Percentiles rank a stretch among this genome's conserved stretches.
These are phyloP conservation scores for Oryza glumipatula DNA, from an alignment of 176 grass and related monocot genomes.

Conservation along the genomic window DNA sequence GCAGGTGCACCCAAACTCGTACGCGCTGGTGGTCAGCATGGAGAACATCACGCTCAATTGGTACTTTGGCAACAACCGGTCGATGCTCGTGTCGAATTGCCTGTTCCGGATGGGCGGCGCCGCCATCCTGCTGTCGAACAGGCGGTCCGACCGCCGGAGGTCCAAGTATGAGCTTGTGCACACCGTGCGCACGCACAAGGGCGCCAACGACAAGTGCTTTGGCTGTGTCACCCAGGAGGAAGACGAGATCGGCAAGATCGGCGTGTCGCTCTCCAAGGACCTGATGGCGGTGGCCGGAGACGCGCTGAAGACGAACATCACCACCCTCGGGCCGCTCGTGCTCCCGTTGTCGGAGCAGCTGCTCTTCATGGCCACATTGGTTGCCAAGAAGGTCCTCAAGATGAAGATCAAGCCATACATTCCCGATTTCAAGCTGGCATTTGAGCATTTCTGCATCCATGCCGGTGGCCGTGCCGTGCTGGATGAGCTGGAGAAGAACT, in stretches of 20 bases:
- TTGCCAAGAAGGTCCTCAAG: constrained; percentile 86
- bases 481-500: constrained; percentile 91
- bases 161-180: constrained; percentile 95
- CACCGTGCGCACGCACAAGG: constrained; percentile 92
- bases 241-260: constrained; percentile 63
- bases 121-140: constrained; percentile 85
- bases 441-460: constrained; percentile 96
- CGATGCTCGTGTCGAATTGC: constrained; percentile 89
- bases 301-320: constrained; percentile 97
- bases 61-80: constrained; percentile 91
- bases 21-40: constrained; percentile 88
- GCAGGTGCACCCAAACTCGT: constrained; percentile 66
- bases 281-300: constrained; percentile 93
- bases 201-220: constrained; percentile 82
- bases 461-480: constrained; percentile 86
- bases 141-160: constrained; percentile 48
- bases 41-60: constrained; percentile 96
- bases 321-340: constrained; percentile 82
- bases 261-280: constrained; percentile 90
- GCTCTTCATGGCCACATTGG: constrained; percentile 75
- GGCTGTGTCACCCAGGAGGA: constrained; percentile 87
- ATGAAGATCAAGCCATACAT: constrained; percentile 95
- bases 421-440: constrained; percentile 94
- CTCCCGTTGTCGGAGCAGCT: constrained; percentile 87
- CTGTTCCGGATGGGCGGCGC: constrained; percentile 93